phyloP scores from a whole-genome alignment of 371 early-diverging fungal genomes.

The Lichtheimia ornata region DNA sequence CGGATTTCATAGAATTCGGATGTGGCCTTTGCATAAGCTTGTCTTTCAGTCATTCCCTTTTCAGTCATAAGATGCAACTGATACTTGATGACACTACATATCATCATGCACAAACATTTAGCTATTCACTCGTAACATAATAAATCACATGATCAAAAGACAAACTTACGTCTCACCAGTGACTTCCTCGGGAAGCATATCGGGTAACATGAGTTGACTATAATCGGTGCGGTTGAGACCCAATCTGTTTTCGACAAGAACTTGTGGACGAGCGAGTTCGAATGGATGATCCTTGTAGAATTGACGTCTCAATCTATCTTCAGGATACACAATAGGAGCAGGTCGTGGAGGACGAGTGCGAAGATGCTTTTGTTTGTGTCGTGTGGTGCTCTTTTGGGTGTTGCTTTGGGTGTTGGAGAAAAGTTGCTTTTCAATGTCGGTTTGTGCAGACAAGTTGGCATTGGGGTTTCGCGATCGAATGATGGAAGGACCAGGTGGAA shows the following conservation, averaged over 20 bases:
- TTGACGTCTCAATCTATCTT: constrained; percentile 77
- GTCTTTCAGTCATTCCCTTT: constrained; percentile 62
- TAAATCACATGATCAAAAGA: not conserved
- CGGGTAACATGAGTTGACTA: constrained; percentile 45
- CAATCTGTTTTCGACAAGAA: constrained; percentile 59
- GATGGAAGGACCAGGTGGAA: constrained; percentile 68
- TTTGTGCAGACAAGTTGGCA: constrained; percentile 40
- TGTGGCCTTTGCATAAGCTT: constrained; percentile 74
- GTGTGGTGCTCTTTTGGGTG: constrained; percentile 19
- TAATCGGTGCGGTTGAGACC: constrained; percentile 50
- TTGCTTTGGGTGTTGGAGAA: constrained; percentile 15
- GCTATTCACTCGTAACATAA: too few species aligned
- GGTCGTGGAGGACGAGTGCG: constrained; percentile 59
- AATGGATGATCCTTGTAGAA: constrained; percentile 91
- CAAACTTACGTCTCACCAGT: constrained; percentile 68
- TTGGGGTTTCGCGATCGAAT: constrained; percentile 54
- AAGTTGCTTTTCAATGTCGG: constrained; percentile 34
- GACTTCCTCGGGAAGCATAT: constrained; percentile 54
- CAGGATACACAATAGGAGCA: constrained; percentile 81
- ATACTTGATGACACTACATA: constrained; percentile 70
- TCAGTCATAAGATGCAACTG: constrained; percentile 74
- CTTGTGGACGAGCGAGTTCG: constrained; percentile 73
- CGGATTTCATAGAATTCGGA: constrained; percentile 72
- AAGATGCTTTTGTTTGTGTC: constrained; percentile 56
- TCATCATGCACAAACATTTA: not conserved